Evolutionary conservation across 1,284 basidiomycete genomes (phyloP).

Genomic region (Sphagnurus paluster): DNA sequence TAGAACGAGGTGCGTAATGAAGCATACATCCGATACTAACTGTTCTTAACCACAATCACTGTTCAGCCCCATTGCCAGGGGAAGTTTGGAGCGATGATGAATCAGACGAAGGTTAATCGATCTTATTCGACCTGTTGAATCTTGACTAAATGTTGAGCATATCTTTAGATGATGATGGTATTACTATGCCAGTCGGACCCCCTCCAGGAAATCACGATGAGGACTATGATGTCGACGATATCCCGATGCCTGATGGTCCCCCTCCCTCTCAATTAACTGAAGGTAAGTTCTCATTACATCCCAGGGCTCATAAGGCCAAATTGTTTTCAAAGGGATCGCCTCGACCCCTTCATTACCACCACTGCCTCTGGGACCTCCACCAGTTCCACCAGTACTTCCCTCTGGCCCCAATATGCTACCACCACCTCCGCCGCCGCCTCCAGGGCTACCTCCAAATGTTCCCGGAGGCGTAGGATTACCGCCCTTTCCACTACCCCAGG

Average conservation of each 20-base stretch:
- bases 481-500: slow-evolving; percentile 20
- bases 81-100: slow-evolving; percentile 65
- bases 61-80: slow-evolving; percentile 59
- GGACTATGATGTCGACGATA: slow-evolving; percentile 70
- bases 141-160: slow-evolving; percentile 3
- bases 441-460: slow-evolving; percentile 13
- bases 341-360: slow-evolving; percentile 12
- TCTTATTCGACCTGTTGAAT: not conserved
- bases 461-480: slow-evolving; percentile 8
- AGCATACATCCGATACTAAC: not conserved
- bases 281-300: slow-evolving; percentile 8
- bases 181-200: slow-evolving; percentile 73
- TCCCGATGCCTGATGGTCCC: slow-evolving; percentile 83
- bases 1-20: slow-evolving; percentile 70
- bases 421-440: slow-evolving; percentile 14
- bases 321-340: not conserved
- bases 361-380: slow-evolving; percentile 17
- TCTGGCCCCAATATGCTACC: not conserved
- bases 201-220: slow-evolving; percentile 58
- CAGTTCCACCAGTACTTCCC: slow-evolving; percentile 4
- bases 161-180: slow-evolving; percentile 51
- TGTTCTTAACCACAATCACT: slow-evolving; percentile 7
- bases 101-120: slow-evolving; percentile 41
- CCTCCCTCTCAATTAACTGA: slow-evolving; percentile 48
- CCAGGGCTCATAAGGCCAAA: not conserved